Base-by-base conservation (phyloP, 2,329 filamentous ascomycete genomes). In the Hymenoscyphus salicellus region DNA sequence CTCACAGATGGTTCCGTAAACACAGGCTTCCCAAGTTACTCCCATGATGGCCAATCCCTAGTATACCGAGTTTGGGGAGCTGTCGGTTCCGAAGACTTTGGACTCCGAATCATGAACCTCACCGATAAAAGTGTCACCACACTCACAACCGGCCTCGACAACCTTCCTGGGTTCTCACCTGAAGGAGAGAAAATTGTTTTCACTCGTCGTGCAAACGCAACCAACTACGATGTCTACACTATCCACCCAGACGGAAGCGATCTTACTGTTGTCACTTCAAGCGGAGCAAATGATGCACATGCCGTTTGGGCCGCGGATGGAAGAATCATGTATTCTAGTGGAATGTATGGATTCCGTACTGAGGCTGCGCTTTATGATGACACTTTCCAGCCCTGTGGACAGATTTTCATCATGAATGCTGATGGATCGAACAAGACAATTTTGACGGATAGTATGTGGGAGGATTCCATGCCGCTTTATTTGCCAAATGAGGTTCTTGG, bases 311-410 rank as follows among this genome's bases (percentile, higher is more conserved):
- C 76, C 0, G 70, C 73, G 1, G 79, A 81, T 70, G 78, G 78
- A 7, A 73, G 74, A 5, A 80, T 81, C 41, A 65, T 79, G 67
- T 82, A 75, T 49, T 75, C 69, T 6, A 79, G 72, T 10, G 79
- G 79, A 4, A 77, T 78, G 77, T 81, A 77, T 61, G 79, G 78
- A 2, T 81, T 80, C 71, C 73, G 77, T 41, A 76, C 78, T 52
- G 79, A 81, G 72, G 73, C 74, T 11, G 73, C 76, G 0, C 67
- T 77, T 1, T 81, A 77, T 60, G 79, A 81, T 60, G 65, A 79
- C 41, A 80, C 79, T 0, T 81, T 80, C 68, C 77, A 81, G 70
- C 79, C 78, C 0, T 80, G 80, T 55, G 78, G 79, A 0, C 78
- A 80, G 72, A 78, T 81, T 55, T 73, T 79, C 58, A 64, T 77